Evolutionary conservation across 805 yeast genomes (phyloP).

Genomic region (Ascoidea tarda): DNA sequence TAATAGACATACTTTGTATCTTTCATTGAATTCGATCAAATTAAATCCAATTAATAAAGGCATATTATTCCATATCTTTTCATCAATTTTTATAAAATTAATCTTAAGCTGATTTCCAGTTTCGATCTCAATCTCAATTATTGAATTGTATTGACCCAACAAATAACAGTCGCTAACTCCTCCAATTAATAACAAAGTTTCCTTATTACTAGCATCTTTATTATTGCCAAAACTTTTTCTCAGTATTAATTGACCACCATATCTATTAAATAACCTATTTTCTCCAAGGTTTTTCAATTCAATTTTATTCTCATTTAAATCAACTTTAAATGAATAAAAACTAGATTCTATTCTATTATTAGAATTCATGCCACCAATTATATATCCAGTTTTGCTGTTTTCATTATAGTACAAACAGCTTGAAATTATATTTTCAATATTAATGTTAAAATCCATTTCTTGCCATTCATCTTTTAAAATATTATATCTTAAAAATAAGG

Average conservation of each 20-base stretch:
- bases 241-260: slow-evolving; percentile 28
- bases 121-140: slow-evolving; percentile 19
- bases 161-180: slow-evolving; percentile 33
- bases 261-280: slow-evolving; percentile 26
- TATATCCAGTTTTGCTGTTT: slow-evolving; percentile 19
- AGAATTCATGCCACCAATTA: slow-evolving; percentile 32
- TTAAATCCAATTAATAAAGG: slow-evolving; percentile 45
- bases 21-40: slow-evolving; percentile 15
- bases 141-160: slow-evolving; percentile 20
- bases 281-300: slow-evolving; percentile 10
- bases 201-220: slow-evolving; percentile 13
- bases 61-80: slow-evolving; percentile 23
- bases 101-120: slow-evolving; percentile 4
- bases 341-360: slow-evolving; percentile 15
- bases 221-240: not conserved
- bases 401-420: slow-evolving; percentile 17
- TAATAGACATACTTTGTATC: slow-evolving; percentile 22
- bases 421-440: not conserved
- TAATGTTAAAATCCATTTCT: slow-evolving; percentile 13
- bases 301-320: slow-evolving; percentile 10
- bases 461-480: slow-evolving; percentile 11
- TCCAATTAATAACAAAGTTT: slow-evolving; percentile 34
- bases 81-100: slow-evolving; percentile 17
- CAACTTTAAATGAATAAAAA: slow-evolving; percentile 19
- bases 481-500: slow-evolving; percentile 13